phyloP scores from a whole-genome alignment of 2,329 filamentous ascomycete species.

The Sclerotinia nivalis region DNA sequence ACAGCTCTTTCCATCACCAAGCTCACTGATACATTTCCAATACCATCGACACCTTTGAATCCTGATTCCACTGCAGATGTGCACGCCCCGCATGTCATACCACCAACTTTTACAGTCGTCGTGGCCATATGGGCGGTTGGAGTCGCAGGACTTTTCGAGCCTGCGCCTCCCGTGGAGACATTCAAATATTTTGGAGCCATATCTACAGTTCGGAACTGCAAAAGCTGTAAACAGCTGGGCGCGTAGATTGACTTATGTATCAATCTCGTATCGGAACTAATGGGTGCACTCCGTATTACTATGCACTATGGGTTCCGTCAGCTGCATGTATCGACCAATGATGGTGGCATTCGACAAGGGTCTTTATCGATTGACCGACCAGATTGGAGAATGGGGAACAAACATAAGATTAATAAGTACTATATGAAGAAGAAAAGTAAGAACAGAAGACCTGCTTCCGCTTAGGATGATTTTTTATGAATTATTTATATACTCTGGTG shows the following conservation, averaged over 20 bases:
- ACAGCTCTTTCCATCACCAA: conserved; percentile 96
- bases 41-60: conserved; percentile 78
- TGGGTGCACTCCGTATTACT: conserved; percentile 18
- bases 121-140: conserved; percentile 69
- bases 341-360: conserved; percentile 18
- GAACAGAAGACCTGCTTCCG: conserved; percentile 25
- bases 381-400: conserved; percentile 10
- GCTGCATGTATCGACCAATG: conserved; percentile 18
- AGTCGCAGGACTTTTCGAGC: conserved; percentile 28
- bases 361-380: conserved; percentile 22
- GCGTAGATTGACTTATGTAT: conserved; percentile 13
- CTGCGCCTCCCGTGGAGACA: conserved; percentile 32
- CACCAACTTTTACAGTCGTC: conserved; percentile 86
- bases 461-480: neutral
- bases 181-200: conserved; percentile 40
- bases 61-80: conserved; percentile 93
- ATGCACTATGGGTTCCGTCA: conserved; percentile 18
- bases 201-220: conserved; percentile 4
- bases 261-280: conserved; percentile 17
- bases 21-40: conserved; percentile 86
- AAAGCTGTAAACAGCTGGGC: conserved; percentile 1
- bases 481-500: conserved; percentile 1
- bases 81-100: conserved; percentile 91
- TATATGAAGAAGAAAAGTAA: neutral
- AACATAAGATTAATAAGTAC: conserved; percentile 2